Evolutionary conservation across 306 rosid genomes (phyloP).

Genomic region (Morella rubra): DNA sequence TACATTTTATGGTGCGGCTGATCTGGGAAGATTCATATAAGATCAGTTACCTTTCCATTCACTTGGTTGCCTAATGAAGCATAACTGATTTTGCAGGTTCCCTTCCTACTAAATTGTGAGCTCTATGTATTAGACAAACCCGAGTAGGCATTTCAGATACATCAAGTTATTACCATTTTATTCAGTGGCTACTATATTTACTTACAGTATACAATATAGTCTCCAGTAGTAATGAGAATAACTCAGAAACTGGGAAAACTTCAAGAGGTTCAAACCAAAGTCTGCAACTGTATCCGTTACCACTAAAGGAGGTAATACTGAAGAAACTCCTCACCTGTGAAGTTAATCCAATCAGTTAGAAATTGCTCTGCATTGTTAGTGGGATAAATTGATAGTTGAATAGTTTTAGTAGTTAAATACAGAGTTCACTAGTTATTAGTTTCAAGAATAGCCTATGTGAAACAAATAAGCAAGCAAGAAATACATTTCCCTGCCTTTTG

Average conservation of each 20-base stretch:
- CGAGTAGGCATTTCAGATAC: neutral
- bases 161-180: neutral
- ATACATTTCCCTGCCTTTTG: neutral
- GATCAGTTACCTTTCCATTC: neutral
- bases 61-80: neutral
- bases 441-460: neutral
- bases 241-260: neutral
- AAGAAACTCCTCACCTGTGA: neutral
- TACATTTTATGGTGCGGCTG: neutral
- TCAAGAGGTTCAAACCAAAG: neutral
- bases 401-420: too few relatives aligned
- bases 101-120: neutral
- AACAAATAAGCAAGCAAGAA: neutral
- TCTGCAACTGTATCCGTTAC: neutral
- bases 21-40: neutral
- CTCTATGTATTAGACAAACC: neutral
- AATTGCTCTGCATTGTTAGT: neutral
- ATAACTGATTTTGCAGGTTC: neutral
- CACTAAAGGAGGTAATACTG: neutral
- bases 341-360: neutral
- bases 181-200: neutral
- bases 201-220: neutral
- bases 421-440: too few relatives aligned
- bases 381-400: neutral
- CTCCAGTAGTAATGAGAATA: too few relatives aligned